phyloP scores from a whole-genome alignment of 352 stramenopile species.

The Halophytophthora batemanensis region DNA sequence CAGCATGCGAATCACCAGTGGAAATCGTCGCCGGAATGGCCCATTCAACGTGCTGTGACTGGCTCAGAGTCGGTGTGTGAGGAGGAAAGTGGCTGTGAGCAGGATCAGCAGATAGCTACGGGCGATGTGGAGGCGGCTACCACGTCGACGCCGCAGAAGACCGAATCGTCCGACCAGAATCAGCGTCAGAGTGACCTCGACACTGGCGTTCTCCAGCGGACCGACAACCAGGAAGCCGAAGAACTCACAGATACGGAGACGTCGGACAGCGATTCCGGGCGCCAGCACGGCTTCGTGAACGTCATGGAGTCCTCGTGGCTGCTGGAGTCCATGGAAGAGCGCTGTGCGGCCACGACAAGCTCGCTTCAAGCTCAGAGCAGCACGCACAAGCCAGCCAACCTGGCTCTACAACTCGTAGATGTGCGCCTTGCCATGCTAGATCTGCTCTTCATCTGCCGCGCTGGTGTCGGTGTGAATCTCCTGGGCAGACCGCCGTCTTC shows the following conservation, averaged over 20 bases:
- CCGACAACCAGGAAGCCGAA: too few species aligned
- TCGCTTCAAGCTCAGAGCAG: constrained; percentile 24
- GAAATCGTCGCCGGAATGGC: too few species aligned
- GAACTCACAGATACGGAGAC: neutral
- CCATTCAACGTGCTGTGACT: too few species aligned
- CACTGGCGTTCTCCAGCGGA: too few species aligned
- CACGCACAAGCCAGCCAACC: constrained; percentile 10
- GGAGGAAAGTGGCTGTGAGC: too few species aligned
- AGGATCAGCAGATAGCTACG: too few species aligned
- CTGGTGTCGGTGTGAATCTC: constrained; percentile 51
- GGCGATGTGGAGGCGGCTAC: too few species aligned
- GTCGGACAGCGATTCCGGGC: neutral
- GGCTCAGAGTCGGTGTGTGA: too few species aligned
- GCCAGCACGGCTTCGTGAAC: constrained; percentile 56
- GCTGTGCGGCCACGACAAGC: constrained; percentile 36
- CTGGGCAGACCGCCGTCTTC: constrained; percentile 40
- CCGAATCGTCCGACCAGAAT: too few species aligned
- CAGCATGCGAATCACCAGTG: too few species aligned
- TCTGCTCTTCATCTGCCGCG: constrained; percentile 60
- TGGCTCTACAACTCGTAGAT: constrained; percentile 33
- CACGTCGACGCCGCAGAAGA: too few species aligned
- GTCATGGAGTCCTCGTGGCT: constrained; percentile 76
- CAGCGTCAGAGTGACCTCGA: too few species aligned
- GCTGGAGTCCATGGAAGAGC: constrained; percentile 63
- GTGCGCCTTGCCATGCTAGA: constrained; percentile 60